Base-by-base conservation (phyloP, 1,139 yeast species). In the Wickerhamiella infanticola region DNA sequence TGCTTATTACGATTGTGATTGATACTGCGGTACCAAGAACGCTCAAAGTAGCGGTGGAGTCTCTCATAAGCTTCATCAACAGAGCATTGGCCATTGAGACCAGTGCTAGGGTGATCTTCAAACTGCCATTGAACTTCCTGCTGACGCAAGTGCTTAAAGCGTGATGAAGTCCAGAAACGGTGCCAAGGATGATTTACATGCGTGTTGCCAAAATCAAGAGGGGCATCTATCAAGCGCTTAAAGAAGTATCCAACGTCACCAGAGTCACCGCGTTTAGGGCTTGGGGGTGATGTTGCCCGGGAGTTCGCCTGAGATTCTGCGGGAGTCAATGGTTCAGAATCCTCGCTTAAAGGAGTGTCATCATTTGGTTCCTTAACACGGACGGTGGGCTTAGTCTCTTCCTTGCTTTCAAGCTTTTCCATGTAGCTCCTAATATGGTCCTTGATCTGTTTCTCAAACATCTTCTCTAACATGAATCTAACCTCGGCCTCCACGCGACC, bases 401-500 rank as follows among this genome's bases (percentile, higher is more conserved):
- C 42, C 24, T 44, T 40, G n/a, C 27, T 36, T 11, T 42, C 43
- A 3, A 51, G 45, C 35, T 45, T 37, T 6, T 45, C 49, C 9
- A 46, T 47, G 35, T 53, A 55, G 3, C 24, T 24, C 8, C 40
- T 13, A 31, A 54, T 48, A 37, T 66, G 51, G 5, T 56, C 54
- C 33, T 54, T 55, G 11, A 63, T 57, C 43, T 64, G 65, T 37
- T 60, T 58, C 37, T 81, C 79, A 56, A 82, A 80, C 4, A 75
- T 63, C 4, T 64, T 63, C 39, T 68, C 60, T 54, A 80, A 75
- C 42, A 79, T 86, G 40, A 74, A 49, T 45, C 96, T 66, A 48
- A 72, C 69, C 48, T 73, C 67, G 57, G 83, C 94, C 56, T 85
- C 96, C 3, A 74, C 63, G 44, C 72, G 53, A 1, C 95, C 95